phyloP scores from a whole-genome alignment of 305 asterid species.

The Fraxinus baroniana region DNA sequence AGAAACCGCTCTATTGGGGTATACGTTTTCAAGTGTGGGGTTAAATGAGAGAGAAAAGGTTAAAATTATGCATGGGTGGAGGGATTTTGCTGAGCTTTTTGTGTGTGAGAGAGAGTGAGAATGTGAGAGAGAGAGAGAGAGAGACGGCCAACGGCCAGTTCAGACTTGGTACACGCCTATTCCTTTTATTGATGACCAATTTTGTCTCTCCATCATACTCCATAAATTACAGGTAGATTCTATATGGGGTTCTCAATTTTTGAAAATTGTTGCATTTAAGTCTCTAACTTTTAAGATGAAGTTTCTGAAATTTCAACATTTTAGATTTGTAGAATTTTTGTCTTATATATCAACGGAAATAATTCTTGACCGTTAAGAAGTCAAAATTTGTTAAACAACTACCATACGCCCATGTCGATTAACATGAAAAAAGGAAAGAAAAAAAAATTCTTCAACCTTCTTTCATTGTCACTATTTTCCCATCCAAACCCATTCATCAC shows the following conservation, averaged over 20 bases:
- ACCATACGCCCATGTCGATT: background rate
- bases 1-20: slow-evolving; percentile 29
- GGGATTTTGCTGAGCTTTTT: background rate
- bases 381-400: too few relatives aligned
- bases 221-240: background rate
- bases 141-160: slow-evolving; percentile 3
- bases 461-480: background rate
- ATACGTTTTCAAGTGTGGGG: background rate
- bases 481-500: background rate
- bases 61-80: background rate
- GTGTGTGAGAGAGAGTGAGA: background rate
- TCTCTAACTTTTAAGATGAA: background rate
- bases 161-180: background rate
- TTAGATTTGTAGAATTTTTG: too few relatives aligned
- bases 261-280: background rate
- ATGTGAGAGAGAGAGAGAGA: background rate
- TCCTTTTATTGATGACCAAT: background rate
- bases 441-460: background rate
- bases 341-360: background rate
- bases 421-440: background rate
- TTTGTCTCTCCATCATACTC: background rate
- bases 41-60: background rate
- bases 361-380: too few relatives aligned
- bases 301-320: background rate
- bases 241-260: background rate